A percentile compares a stretch with the other conserved stretches of the same genome.
phyloP scores from a whole-genome alignment of 192 early-diverging fungal genomes.

The Backusella parvicylindrica region DNA sequence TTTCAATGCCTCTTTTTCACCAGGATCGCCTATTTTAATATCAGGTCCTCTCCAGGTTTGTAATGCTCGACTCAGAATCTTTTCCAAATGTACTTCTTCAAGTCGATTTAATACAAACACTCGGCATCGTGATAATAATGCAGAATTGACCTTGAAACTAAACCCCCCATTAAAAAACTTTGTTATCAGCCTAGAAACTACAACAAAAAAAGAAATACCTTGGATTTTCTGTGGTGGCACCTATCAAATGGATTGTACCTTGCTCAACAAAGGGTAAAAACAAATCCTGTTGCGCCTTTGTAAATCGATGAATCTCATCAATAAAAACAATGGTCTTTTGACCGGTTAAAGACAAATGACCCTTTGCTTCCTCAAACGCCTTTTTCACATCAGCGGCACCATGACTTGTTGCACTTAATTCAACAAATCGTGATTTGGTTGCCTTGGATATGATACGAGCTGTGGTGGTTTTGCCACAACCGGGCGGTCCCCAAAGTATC shows the following conservation, averaged over 20 bases:
- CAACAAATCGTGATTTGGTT: slow-evolving; percentile 45
- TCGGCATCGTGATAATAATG: slow-evolving; percentile 75
- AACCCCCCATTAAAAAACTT: no score
- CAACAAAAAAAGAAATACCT: slow-evolving; percentile 16
- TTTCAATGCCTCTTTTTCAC: slow-evolving; percentile 37
- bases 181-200: no score
- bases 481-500: slow-evolving; percentile 66
- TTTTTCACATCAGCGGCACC: slow-evolving; percentile 62
- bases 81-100: slow-evolving; percentile 49
- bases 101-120: slow-evolving; percentile 76
- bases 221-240: slow-evolving; percentile 81
- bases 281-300: slow-evolving; percentile 84
- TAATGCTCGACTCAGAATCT: slow-evolving; percentile 59
- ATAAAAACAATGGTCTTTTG: slow-evolving; percentile 75
- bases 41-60: slow-evolving; percentile 34
- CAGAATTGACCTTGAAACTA: slow-evolving; percentile 74
- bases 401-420: slow-evolving; percentile 51
- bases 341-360: slow-evolving; percentile 47
- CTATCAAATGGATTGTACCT: slow-evolving; percentile 66
- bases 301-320: slow-evolving; percentile 91
- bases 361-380: slow-evolving; percentile 67
- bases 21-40: slow-evolving; percentile 6
- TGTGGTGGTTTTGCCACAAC: slow-evolving; percentile 34
- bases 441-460: slow-evolving; percentile 47
- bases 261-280: slow-evolving; percentile 79